Evolutionary conservation across 805 yeast genomes (phyloP).

Genomic region (Lipomyces japonicus): DNA sequence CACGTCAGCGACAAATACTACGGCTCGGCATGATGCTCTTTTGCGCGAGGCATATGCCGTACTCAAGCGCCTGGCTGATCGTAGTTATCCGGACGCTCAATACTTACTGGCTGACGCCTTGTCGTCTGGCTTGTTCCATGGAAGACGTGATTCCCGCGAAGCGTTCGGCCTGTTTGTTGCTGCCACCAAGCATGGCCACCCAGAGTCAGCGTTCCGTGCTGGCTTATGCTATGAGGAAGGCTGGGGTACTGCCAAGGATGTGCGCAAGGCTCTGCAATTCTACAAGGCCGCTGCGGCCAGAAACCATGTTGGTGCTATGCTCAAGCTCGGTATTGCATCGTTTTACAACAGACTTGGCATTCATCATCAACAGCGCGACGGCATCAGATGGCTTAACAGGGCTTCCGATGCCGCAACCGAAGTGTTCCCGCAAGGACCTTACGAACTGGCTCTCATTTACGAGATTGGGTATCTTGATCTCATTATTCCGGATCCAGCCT

Average conservation of each 20-base stretch:
- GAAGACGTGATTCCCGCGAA: constrained; percentile 59
- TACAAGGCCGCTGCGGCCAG: constrained; percentile 81
- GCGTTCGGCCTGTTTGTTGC: constrained; percentile 73
- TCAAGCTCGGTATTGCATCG: constrained; percentile 81
- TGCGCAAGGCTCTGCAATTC: constrained; percentile 78
- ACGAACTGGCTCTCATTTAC: constrained; percentile 80
- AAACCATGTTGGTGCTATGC: constrained; percentile 97
- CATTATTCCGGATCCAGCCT: constrained; percentile 74
- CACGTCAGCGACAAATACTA: constrained; percentile 8
- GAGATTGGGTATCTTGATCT: constrained; percentile 82
- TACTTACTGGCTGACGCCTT: constrained; percentile 87
- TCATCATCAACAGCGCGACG: constrained; percentile 59
- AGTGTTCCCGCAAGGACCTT: constrained; percentile 88
- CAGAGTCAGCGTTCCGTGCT: constrained; percentile 86
- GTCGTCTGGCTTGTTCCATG: constrained; percentile 76
- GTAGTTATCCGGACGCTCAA: constrained; percentile 86
- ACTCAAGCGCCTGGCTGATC: constrained; percentile 66
- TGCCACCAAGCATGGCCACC: constrained; percentile 91
- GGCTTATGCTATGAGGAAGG: constrained; percentile 93
- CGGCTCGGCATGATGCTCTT: constrained; percentile 44
- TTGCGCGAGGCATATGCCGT: constrained; percentile 73
- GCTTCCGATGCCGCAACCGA: constrained; percentile 83
- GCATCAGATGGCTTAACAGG: constrained; percentile 87
- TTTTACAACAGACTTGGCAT: constrained; percentile 84
- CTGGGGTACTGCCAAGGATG: constrained; percentile 83